phyloP scores from a whole-genome alignment of 2,329 filamentous ascomycete species.

The Fusarium xylarioides region DNA sequence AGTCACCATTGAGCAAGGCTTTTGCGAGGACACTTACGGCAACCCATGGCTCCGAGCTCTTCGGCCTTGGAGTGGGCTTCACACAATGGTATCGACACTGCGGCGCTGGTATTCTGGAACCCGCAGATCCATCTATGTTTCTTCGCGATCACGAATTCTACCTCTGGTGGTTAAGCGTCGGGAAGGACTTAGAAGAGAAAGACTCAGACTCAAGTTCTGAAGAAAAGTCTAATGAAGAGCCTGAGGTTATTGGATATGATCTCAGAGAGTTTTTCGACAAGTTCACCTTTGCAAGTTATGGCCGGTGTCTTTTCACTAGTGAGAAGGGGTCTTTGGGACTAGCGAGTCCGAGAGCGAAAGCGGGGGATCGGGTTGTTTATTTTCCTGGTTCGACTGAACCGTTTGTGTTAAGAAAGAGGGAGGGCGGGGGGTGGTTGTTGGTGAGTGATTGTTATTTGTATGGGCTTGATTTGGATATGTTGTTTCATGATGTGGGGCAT shows the following conservation, averaged over 20 bases:
- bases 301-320: constrained; percentile 5
- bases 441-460: constrained; percentile 17
- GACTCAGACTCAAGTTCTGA: accelerated
- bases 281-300: not conserved
- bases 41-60: accelerated
- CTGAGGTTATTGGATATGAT: not conserved
- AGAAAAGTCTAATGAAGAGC: accelerated
- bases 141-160: constrained; percentile 15
- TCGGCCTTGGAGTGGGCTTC: not conserved
- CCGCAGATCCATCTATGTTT: not conserved
- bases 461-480: not conserved
- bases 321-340: constrained; percentile 12
- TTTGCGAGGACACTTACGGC: constrained; percentile 2
- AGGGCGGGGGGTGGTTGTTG: not conserved
- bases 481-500: constrained; percentile 9
- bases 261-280: not conserved
- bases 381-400: constrained; percentile 1
- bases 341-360: not conserved
- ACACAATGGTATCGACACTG: constrained; percentile 19
- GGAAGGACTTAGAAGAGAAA: accelerated
- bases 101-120: not conserved
- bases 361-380: not conserved
- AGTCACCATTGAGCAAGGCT: not conserved
- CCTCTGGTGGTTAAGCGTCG: not conserved
- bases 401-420: not conserved